Percentiles rank a stretch among this genome's conserved stretches.
These are phyloP conservation scores for Lactarius pseudohatsudake DNA, from an alignment of 768 basidiomycete species.

Conservation along the genomic window DNA sequence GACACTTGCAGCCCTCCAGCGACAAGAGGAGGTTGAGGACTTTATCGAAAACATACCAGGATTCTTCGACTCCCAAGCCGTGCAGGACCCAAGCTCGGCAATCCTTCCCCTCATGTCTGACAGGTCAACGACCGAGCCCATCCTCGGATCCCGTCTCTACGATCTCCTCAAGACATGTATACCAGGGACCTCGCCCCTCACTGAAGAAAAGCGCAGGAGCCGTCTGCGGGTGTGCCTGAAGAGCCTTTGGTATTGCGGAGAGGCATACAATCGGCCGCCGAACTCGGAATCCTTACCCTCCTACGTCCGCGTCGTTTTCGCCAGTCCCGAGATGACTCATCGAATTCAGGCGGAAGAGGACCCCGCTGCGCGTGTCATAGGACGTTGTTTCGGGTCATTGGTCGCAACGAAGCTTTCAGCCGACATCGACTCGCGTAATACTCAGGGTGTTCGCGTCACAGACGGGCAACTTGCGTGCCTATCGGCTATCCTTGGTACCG, in stretches of 20 bases:
- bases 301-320: background rate
- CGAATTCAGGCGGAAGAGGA: background rate
- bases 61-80: background rate
- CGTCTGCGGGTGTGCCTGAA: background rate
- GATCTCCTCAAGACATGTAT: background rate
- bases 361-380: background rate
- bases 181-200: background rate
- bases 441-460: too few species aligned
- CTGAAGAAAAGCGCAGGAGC: background rate
- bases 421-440: background rate
- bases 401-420: background rate
- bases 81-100: background rate
- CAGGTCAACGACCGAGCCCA: background rate
- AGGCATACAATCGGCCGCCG: background rate
- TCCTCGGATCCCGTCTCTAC: slow-evolving; percentile 1
- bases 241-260: slow-evolving; percentile 7
- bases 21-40: slow-evolving; percentile 2
- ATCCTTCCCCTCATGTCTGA: slow-evolving; percentile 11
- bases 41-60: slow-evolving; percentile 10
- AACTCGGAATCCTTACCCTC: background rate
- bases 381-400: background rate
- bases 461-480: too few species aligned
- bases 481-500: too few species aligned
- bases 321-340: background rate
- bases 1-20: too few species aligned